Evolutionary conservation across 192 early-diverging fungal species (phyloP), one percentile per base, ranked within the genome.

Genomic region (Globomyces pollinis-pini): DNA sequence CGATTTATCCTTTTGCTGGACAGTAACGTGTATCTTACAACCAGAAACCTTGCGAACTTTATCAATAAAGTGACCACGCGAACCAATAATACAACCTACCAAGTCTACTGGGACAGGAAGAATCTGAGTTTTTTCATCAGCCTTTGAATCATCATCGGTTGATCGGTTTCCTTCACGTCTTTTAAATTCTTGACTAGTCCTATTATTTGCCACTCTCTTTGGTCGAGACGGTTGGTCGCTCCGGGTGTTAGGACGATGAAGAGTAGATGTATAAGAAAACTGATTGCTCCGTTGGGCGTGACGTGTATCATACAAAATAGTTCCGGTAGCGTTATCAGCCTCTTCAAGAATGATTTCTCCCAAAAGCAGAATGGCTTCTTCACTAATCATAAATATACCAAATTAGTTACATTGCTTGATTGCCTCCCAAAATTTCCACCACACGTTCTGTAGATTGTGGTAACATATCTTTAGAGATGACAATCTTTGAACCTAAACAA

Each of bases 11-110:
- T 81, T 80, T 63, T 89, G 84, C 3, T 86, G 82, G 11, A 80
- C 79, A 73, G 88, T 89, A 65, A 98, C 94, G 61, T 88, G 86
- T 57, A 98, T 94, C 57, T 88, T 83, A 36, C 68, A 72, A 2
- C 78, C 75, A 44, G 66, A 60, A 33, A 39, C 29, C 1, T 57
- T 36, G 15, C 80, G 52, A 33, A 82, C 75, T 18, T 65, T 53
- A 32, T 62, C 58, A 54, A 75, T 75, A 18, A 64, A 68, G 2
- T 34, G 45, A 23, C 90, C 91, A 39, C 78, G 87, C 70, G 91
- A 89, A 50, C 93, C 93, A 67, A 95, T 95, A 67, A 95, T 91
- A 73, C 90, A 93, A 26, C 93, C 93, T 50, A 94, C 91, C 88
- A 95, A 89, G 68, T 93, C 91, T 57, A 77, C 80, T 21, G 93